Conservation (phyloP, 2,329 filamentous ascomycete genomes). For the Fusarium sp. region DNA sequence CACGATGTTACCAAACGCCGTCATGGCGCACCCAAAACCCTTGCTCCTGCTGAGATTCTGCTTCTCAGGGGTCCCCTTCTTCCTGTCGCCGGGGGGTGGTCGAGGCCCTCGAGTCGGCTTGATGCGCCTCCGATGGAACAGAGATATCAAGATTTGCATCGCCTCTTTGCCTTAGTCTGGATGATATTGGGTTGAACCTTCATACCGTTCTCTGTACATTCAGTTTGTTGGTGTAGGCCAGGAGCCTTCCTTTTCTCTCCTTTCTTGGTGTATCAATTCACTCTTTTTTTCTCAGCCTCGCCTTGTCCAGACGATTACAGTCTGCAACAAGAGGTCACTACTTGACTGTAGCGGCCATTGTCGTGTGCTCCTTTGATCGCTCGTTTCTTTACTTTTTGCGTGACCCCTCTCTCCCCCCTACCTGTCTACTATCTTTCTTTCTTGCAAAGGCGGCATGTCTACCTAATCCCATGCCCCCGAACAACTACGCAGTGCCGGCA, state of each 20-base stretch:
- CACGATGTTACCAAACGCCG: slow-evolving; percentile 33
- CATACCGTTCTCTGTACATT: slow-evolving; percentile 23
- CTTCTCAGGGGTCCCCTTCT: slow-evolving; percentile 19
- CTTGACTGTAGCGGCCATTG: slow-evolving; percentile 5
- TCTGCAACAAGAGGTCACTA: slow-evolving; percentile 7
- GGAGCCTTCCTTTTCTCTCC: slow-evolving; percentile 25
- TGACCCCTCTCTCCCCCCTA: neutral
- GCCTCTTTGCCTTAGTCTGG: slow-evolving; percentile 24
- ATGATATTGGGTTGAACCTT: slow-evolving; percentile 28
- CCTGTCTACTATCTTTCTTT: neutral
- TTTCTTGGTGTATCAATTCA: slow-evolving; percentile 20
- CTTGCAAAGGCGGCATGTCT: slow-evolving; percentile 34
- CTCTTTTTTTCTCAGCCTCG: slow-evolving; percentile 9
- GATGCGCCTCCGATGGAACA: slow-evolving; percentile 26
- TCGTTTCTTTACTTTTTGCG: slow-evolving; percentile 3
- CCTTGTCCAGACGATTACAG: slow-evolving; percentile 12
- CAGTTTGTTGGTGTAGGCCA: slow-evolving; percentile 34
- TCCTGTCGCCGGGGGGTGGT: slow-evolving; percentile 8
- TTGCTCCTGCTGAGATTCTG: slow-evolving; percentile 29
- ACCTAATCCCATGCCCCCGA: slow-evolving; percentile 19
- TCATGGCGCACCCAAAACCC: slow-evolving; percentile 33
- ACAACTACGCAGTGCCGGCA: slow-evolving; percentile 43
- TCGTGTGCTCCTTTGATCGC: slow-evolving; percentile 11
- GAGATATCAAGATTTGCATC: slow-evolving; percentile 35
- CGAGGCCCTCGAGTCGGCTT: slow-evolving; percentile 26